These are phyloP conservation scores for Cryptococcus neoformans DNA, from an alignment of 1,284 basidiomycete genomes.

Conservation along the genomic window DNA sequence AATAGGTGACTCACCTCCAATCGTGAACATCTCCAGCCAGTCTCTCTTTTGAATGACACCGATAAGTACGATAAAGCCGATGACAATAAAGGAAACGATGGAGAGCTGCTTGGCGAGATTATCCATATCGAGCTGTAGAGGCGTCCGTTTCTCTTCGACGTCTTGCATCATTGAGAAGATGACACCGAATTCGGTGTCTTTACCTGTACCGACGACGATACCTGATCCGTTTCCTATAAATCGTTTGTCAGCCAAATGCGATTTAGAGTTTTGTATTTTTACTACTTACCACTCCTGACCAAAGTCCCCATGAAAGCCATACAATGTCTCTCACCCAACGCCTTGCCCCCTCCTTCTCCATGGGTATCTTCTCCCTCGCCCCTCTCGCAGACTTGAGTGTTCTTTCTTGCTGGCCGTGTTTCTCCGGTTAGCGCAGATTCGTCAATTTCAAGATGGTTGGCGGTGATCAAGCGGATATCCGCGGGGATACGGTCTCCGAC, in stretches of 20 bases:
- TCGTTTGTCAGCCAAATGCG: slow-evolving; percentile 6
- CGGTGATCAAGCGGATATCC: slow-evolving; percentile 75
- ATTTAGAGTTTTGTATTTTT: not conserved
- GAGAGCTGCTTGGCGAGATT: slow-evolving; percentile 92
- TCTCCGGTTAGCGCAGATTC: slow-evolving; percentile 95
- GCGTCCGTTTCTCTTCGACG: slow-evolving; percentile 90
- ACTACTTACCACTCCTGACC: slow-evolving; percentile 73
- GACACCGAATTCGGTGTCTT: slow-evolving; percentile 89
- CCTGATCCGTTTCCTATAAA: slow-evolving; percentile 72
- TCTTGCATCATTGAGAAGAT: slow-evolving; percentile 99
- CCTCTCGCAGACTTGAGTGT: slow-evolving; percentile 55
- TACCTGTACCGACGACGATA: slow-evolving; percentile 85
- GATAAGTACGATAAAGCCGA: slow-evolving; percentile 88
- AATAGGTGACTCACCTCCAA: no score
- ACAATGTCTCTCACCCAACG: slow-evolving; percentile 81
- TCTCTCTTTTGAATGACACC: slow-evolving; percentile 81
- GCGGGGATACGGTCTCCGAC: slow-evolving; percentile 89
- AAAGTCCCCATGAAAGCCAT: slow-evolving; percentile 97
- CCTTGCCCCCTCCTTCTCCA: slow-evolving; percentile 57
- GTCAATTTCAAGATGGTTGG: slow-evolving; percentile 86
- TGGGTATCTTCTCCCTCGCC: slow-evolving; percentile 43
- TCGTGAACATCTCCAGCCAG: slow-evolving; percentile 99
- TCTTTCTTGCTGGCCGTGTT: slow-evolving; percentile 76
- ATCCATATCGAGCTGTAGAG: slow-evolving; percentile 92
- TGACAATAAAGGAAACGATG: slow-evolving; percentile 84